Evolutionary conservation across 2,329 filamentous ascomycete genomes (phyloP), one percentile per base, ranked within the genome.

Genomic region (Phaeosphaeriaceae sp.): DNA sequence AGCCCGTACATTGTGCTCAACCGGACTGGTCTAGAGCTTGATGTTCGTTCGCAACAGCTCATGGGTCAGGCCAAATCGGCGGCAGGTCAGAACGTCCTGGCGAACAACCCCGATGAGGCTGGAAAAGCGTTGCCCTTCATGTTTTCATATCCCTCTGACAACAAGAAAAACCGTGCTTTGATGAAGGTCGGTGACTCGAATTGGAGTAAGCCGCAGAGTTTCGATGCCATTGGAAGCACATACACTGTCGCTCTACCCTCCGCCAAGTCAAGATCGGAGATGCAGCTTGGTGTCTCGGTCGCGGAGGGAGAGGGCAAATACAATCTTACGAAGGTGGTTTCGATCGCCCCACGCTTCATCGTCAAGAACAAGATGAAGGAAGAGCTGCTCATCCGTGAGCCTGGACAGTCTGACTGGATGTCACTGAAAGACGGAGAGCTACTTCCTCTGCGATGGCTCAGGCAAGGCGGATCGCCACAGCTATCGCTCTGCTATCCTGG

Each of bases 201-300:
- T 59, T 99, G 95, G 96, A 98, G 95, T 80, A 97, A 95, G 74
- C 92, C 94, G 0, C 94, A 98, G 75, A 97, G 92, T 84, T 97
- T 99, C 69, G 96, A 99, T 73, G 95, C 95, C 20, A 95, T 99
- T 63, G 95, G 95, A 31, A 98, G 94, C 70, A 93, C 90, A 0
- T 90, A 92, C 17, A 93, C 97, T 68, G 91, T 97, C 36, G 86
- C 95, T 33, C 83, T 99, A 33, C 90, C 91, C 50, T 92, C 93
- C 0, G 80, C 85, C 1, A 86, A 85, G 44, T 89, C 86, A 45
- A 83, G 86, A 61, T 89, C 89, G 2, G 95, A 99, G 76, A 93
- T 98, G 70, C 93, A 98, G 70, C 85, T 96, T 7, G 95, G 95
- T 48, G 88, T 99, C 49, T 94, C 90, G 1, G 89, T 99, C 27